Evolutionary conservation across 345 rosid genomes (phyloP).

Genomic region (Salix arbutifolia): DNA sequence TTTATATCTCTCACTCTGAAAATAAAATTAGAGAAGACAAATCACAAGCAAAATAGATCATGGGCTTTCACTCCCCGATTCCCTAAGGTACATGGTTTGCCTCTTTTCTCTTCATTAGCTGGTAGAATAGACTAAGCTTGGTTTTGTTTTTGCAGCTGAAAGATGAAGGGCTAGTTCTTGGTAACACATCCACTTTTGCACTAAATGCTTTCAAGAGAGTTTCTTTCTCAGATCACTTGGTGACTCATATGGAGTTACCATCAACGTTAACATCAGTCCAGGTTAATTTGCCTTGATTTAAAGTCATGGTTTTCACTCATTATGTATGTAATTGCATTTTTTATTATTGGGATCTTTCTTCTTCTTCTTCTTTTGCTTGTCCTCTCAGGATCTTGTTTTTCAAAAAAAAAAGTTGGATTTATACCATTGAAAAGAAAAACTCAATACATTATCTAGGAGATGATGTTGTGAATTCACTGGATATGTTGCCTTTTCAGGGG

Average conservation of each 20-base stretch:
- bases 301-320: too few relatives aligned
- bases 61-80: conserved; percentile 83
- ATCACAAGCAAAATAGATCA: conserved; percentile 49
- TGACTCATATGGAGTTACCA: conserved; percentile 71
- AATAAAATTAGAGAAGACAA: conserved; percentile 66
- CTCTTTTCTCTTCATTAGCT: conserved; percentile 1
- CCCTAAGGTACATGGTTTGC: conserved; percentile 65
- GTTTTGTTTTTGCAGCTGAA: conserved; percentile 47
- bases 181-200: conserved; percentile 59
- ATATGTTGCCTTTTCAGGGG: conserved; percentile 47
- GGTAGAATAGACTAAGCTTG: conserved; percentile 11
- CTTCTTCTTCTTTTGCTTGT: too few relatives aligned
- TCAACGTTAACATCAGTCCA: conserved; percentile 43
- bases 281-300: conserved; percentile 32
- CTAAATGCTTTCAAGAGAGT: conserved; percentile 85
- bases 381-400: too few relatives aligned
- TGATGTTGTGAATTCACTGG: neutral
- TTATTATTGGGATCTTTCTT: too few relatives aligned
- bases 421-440: too few relatives aligned
- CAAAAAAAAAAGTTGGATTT: too few relatives aligned
- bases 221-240: conserved; percentile 61
- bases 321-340: too few relatives aligned
- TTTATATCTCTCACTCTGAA: conserved; percentile 35
- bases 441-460: too few relatives aligned
- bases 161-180: conserved; percentile 94